Percentiles rank a stretch among this genome's conserved stretches.
Evolutionary conservation across 2,329 filamentous ascomycete species (phyloP).

Genomic region (Nemania serpens): DNA sequence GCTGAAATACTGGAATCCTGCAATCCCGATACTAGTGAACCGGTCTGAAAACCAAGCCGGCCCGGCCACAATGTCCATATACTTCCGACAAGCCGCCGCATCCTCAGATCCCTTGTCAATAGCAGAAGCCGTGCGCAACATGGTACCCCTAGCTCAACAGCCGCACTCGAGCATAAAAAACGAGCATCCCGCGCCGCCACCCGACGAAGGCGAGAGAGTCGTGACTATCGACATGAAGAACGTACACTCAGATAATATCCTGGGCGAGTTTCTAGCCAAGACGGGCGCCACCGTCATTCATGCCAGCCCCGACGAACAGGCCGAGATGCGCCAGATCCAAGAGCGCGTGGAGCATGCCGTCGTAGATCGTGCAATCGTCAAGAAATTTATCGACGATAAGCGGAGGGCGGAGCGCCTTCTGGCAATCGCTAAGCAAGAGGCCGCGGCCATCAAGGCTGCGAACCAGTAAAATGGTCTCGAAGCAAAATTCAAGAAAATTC

Average conservation of each 20-base stretch:
- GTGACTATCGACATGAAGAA: conserved; percentile 68
- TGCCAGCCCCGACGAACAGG: conserved; percentile 63
- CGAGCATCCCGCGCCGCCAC: conserved; percentile 53
- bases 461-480: conserved; percentile 33
- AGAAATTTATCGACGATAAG: conserved; percentile 59
- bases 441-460: conserved; percentile 49
- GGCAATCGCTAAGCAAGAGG: conserved; percentile 57
- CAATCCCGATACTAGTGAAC: conserved; percentile 80
- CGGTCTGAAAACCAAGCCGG: conserved; percentile 62
- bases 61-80: conserved; percentile 67
- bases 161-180: conserved; percentile 54
- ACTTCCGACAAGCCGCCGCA: conserved; percentile 54
- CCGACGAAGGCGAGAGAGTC: conserved; percentile 54
- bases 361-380: conserved; percentile 59
- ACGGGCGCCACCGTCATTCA: conserved; percentile 63
- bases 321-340: conserved; percentile 61
- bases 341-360: conserved; percentile 57
- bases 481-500: neutral
- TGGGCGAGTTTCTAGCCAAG: conserved; percentile 64
- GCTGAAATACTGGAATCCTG: conserved; percentile 93
- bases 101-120: conserved; percentile 20
- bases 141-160: conserved; percentile 44
- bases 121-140: conserved; percentile 29
- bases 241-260: conserved; percentile 64
- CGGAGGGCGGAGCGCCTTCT: conserved; percentile 66